A percentile compares a stretch with the other conserved stretches of the same genome.
Conservation (phyloP, 1,284 basidiomycete species). For the Neotropicomus parvogracilis region DNA sequence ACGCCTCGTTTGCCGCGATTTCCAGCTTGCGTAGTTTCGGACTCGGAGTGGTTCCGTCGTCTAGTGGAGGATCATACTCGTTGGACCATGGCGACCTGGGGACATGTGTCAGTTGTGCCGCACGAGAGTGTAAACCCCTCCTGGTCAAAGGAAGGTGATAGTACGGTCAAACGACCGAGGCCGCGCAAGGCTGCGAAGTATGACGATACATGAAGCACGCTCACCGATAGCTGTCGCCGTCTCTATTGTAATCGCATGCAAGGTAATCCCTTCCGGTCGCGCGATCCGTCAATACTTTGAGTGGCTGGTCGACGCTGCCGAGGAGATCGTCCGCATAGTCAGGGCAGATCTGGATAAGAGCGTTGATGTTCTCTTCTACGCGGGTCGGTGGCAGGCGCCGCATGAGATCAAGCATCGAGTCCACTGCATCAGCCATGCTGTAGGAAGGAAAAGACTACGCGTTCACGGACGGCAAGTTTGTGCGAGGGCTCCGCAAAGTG, state of each 20-base stretch:
- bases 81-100: constrained; percentile 95
- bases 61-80: constrained; percentile 84
- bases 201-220: constrained; percentile 16
- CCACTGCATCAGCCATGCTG: constrained; percentile 71
- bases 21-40: constrained; percentile 88
- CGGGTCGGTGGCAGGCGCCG: constrained; percentile 91
- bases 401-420: constrained; percentile 93
- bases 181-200: background rate
- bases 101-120: constrained; percentile 5
- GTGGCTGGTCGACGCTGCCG: constrained; percentile 92
- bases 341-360: constrained; percentile 83
- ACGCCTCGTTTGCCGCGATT: constrained; percentile 91
- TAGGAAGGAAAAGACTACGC: background rate
- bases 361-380: constrained; percentile 84
- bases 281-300: constrained; percentile 78
- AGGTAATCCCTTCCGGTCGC: constrained; percentile 86
- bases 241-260: constrained; percentile 96
- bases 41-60: constrained; percentile 85
- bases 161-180: background rate
- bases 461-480: constrained; percentile 7
- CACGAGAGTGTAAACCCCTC: background rate
- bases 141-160: background rate
- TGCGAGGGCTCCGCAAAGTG: background rate
- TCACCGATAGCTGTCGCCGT: constrained; percentile 92
- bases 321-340: constrained; percentile 95